Conservation (phyloP, 1,284 basidiomycete species). For the Pseudozyma flocculosa region DNA sequence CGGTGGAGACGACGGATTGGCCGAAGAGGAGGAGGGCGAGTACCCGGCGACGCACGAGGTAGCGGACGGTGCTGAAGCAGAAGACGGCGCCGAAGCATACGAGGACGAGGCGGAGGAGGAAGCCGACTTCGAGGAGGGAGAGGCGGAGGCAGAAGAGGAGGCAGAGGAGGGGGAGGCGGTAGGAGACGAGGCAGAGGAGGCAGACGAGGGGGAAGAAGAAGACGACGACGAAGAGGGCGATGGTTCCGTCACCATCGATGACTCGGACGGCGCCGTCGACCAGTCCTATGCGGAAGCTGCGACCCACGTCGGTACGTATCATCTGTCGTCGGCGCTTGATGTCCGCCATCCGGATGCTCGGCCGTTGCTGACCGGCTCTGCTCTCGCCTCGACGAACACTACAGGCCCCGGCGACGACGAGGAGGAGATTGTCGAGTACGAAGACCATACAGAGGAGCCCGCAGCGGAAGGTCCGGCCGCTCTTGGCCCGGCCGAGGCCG, state of each 20-base stretch:
- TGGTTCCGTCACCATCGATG: neutral
- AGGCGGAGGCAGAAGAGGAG: constrained; percentile 7
- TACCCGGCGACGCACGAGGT: constrained; percentile 5
- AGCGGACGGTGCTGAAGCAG: constrained; percentile 3
- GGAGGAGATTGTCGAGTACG: neutral
- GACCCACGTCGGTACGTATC: neutral
- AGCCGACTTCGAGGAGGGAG: constrained; percentile 6
- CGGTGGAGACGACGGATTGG: too few relatives aligned
- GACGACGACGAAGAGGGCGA: neutral
- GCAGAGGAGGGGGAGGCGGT: constrained; percentile 4
- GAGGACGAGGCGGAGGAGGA: constrained; percentile 7
- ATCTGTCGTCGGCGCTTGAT: too few relatives aligned
- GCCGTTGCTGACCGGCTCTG: too few relatives aligned
- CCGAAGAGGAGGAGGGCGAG: constrained; percentile 4
- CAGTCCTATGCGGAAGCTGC: neutral
- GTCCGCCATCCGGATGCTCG: neutral
- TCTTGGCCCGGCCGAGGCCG: too few relatives aligned
- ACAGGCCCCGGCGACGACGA: too few relatives aligned
- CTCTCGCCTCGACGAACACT: too few relatives aligned
- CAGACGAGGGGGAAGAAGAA: constrained; percentile 5
- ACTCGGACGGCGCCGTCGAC: neutral
- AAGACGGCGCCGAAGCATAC: constrained; percentile 1
- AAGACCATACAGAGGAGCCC: neutral
- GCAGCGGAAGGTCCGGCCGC: too few relatives aligned
- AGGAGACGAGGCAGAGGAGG: neutral